Evolutionary conservation across 208 protist genomes (phyloP), one percentile per base, ranked within the genome.

Genomic region (Trypanosoma boissoni): DNA sequence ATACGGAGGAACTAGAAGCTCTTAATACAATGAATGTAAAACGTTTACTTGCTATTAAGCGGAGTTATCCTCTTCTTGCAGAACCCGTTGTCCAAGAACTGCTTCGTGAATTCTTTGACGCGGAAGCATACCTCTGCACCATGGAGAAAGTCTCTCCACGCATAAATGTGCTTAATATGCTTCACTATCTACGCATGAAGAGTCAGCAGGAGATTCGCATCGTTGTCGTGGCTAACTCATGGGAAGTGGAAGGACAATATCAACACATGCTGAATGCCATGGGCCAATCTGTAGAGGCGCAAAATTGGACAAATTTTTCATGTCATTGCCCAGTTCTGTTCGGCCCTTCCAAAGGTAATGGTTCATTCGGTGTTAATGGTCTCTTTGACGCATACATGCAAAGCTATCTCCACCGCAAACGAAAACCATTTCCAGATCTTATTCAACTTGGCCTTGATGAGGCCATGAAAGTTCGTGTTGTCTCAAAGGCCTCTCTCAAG

Each of bases 361-460:
- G 58, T 55, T 80, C 51, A 49, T 88, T 91, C 54, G 52, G 79
- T 23, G 80, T 88, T 12, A 81, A 80, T 29, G 75, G 80, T 14
- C 74, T 91, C 21, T 91, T 91, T 57, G 84, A 91, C 27, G 80
- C 75, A 3, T 83, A 83, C 51, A 65, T 86, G 48, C 84, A 85
- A 58, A 88, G 80, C 57, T 87, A 91, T 68, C 70, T 63, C 1
- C 66, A 68, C 21, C 78, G 84, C 64, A 91, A 86, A 55, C 80
- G 84, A 41, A 91, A 91, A 64, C 84, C 84, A 12, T 88, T 80
- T 58, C 84, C 80, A 3, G 84, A 91, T 58, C 86, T 91, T 49
- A 86, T 83, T 66, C 69, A 80, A 57, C 61, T 86, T 56, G 80
- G 78, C 3, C 51, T 88, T 10, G 72, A 86, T 16, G 64, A 82